Base-by-base conservation (phyloP, 2,329 filamentous ascomycete species). In the Clonostachys chloroleuca region DNA sequence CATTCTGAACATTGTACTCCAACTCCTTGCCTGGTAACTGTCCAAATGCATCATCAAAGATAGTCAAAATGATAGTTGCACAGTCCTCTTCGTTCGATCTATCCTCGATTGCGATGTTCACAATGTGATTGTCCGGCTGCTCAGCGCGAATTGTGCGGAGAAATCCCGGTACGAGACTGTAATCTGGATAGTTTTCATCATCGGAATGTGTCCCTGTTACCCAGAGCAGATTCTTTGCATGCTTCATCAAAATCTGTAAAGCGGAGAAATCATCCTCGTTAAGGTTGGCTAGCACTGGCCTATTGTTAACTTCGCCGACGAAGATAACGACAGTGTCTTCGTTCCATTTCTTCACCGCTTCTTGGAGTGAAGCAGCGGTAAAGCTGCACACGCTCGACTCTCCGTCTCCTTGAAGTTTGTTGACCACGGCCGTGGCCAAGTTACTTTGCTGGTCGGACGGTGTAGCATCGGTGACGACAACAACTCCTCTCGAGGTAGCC, bases 1-100 rank as follows among this genome's bases (percentile, higher is more conserved):
- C 52, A 6, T 51, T 37, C 6, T 17, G n/a, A 30, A 53, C 52
- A 2, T 44, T 46, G 13, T 49, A 53, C n/a, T 55, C 53, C 34
- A 49, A 45, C 33, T 55, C 53, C 34, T 46, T 39, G 17, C 14
- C 44, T 3, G 35, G 40, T 14, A 18, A 40, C 16, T 40, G 44
- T 5, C 12, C 30, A 35, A 47, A 43, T 30, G 45, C 40, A 12
- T 13, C 33, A 18, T n/a, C 12, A 10, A 37, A 17, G 40, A 43
- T 17, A 13, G 36, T 17, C 13, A 17, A 16, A 12, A 34, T 14
- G 34, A 34, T 18, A 12, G n/a, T 13, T n/a, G 34, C 24, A 14
- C 13, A 35, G 5, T 8, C 24, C 36, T 39, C 36, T 18, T 39
- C 36, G 17, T n/a, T 39, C 8, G 9, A 10, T 30, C 24, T 30